Evolutionary conservation across 2,329 filamentous ascomycete genomes (phyloP).

Genomic region (Exophiala sp.): DNA sequence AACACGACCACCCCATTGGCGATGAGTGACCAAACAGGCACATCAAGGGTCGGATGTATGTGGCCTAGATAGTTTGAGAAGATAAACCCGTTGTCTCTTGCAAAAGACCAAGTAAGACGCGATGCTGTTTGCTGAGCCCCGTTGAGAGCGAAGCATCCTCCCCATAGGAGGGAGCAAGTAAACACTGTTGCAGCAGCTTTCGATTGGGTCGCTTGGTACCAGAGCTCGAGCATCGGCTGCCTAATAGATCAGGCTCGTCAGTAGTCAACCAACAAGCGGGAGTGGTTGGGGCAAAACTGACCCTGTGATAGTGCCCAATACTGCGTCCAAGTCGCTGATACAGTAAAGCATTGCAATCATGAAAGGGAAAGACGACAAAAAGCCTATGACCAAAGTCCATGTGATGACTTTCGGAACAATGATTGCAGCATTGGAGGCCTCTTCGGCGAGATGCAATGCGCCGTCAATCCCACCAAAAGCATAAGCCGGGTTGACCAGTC

Average conservation of each 20-base stretch:
- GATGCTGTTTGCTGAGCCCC: conserved; percentile 14
- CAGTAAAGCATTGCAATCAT: conserved; percentile 17
- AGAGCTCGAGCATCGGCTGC: conserved; percentile 19
- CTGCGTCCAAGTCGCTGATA: conserved; percentile 19
- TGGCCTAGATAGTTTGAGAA: conserved; percentile 12
- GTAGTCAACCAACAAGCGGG: not conserved
- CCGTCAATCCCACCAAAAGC: conserved; percentile 37
- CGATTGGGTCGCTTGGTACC: conserved; percentile 18
- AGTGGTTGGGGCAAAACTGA: not conserved
- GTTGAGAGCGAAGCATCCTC: conserved; percentile 1
- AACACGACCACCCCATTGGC: conserved; percentile 19
- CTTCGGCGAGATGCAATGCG: conserved; percentile 37
- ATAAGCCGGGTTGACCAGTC: conserved; percentile 36
- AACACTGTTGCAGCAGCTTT: conserved; percentile 17
- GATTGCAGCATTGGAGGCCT: conserved; percentile 31
- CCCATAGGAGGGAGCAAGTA: conserved; percentile 4
- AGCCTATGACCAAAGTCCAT: conserved; percentile 33
- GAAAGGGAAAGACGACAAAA: conserved; percentile 29
- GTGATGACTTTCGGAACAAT: conserved; percentile 34
- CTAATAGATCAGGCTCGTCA: not conserved
- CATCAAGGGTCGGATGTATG: conserved; percentile 19
- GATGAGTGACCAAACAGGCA: conserved; percentile 27
- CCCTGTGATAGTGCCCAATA: conserved; percentile 4
- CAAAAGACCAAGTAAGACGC: conserved; percentile 31
- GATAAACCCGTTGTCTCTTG: conserved; percentile 26